Evolutionary conservation across 805 yeast species (phyloP), one percentile per base, ranked within the genome.

Genomic region (Myxozyma lipomycoides): DNA sequence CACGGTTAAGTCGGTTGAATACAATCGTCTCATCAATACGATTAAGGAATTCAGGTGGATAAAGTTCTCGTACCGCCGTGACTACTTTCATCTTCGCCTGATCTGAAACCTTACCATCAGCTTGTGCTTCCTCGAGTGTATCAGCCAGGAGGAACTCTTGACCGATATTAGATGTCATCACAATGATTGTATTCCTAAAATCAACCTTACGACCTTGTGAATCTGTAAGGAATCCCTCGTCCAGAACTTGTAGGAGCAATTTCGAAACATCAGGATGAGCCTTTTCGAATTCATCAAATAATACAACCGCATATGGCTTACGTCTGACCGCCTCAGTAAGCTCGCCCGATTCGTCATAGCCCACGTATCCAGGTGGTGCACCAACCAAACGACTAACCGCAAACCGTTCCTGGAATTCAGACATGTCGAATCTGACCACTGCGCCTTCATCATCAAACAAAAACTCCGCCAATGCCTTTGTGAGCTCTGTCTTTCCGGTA

Each of bases 301-400:
- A 71, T 1, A 91, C 84, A 24, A 91, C 96, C 0, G 97, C 78
- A 61, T 91, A 91, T 6, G 98, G 98, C 64, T 89, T 90, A 62
- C 98, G 78, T 65, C 96, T 79, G 7, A 93, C 95, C 4, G 96
- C 95, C 68, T 93, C 98, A 1, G 98, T 93, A 57, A 93, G 74
- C 69, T 93, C 98, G 45, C 98, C 98, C 36, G 79, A 73, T 62
- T 86, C 93, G 64, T 91, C 98, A 70, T 89, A 90, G 47, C 96
- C 93, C 21, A 91, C 96, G 67, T 91, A 91, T 5, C 98, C 97
- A 26, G 98, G 98, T 3, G 98, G 98, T 0, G 98, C 93, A 45
- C 98, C 98, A 61, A 91, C 89, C 10, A 91, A 76, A 56, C 97
- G 79, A 40, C 96, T 84, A 4, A 93, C 82, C 0, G 95, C 77